Evolutionary conservation across 331 rosid species (phyloP), one percentile per base, ranked within the genome.

Genomic region (Erythrophleum ivorense): DNA sequence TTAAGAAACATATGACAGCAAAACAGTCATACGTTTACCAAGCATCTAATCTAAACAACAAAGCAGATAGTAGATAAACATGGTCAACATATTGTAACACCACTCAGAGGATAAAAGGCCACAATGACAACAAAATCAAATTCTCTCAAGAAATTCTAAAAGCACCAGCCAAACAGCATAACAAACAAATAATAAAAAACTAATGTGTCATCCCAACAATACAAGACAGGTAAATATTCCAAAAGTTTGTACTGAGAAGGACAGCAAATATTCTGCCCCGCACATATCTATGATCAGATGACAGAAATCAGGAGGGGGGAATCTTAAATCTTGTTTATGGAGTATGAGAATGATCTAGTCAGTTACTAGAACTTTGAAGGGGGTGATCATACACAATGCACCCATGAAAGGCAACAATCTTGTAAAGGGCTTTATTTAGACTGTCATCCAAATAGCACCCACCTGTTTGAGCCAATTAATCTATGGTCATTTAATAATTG

Each of bases 371-470:
- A 31, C 50, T 41, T 43, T 45, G 38, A 53, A 41, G 49, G 9
- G 15, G 29, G 33, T 31, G 34, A 45, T 16, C 73, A 31, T 6
- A 62, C 36, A 24, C 11, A 8, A 59, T 55, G 58, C 57, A 38
- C 7, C 19, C 29, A 45, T 16, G 50, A 74, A 36, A 73, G 43
- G 67, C 41, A 78, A 66, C 14, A 66, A 19, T 14, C n/a, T 38
- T 15, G 16, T 54, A 69, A 52, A 34, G 21, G 16, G 19, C 19
- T 58, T 11, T 6, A 12, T 43, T 50, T 53, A 33, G 36, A 49
- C 55, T 63, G 54, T 24, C 74, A 52, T 55, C 67, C 55, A 52
- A 71, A 71, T 60, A 77, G 78, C 62, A 52, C 73, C 15, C 31
- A 69, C 13, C 24, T 38, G 50, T 49, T 48, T 60, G 68, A n/a